These are phyloP conservation scores for Zea mays DNA, from an alignment of 176 grass and related monocot genomes.

Conservation along the genomic window DNA sequence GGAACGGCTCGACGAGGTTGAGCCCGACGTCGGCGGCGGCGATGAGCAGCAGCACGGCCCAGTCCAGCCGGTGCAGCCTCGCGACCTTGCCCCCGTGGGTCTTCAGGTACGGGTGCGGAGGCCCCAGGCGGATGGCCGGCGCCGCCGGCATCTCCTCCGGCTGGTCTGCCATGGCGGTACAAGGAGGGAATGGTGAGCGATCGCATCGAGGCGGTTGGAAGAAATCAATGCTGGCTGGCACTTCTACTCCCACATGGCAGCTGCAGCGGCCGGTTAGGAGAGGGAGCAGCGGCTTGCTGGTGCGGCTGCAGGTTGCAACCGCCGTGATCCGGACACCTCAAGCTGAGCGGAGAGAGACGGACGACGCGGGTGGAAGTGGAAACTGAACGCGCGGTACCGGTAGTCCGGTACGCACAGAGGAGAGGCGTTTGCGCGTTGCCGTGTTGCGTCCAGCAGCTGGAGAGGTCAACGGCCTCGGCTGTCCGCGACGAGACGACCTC, in stretches of 20 bases:
- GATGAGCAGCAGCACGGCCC: slow-evolving; percentile 58
- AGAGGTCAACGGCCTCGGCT: background rate
- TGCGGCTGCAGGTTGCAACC: background rate
- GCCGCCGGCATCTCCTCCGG: slow-evolving; percentile 21
- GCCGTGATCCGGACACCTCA: background rate
- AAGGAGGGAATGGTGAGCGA: no score
- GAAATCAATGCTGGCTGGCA: background rate
- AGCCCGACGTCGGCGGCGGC: slow-evolving; percentile 42
- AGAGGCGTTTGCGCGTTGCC: background rate
- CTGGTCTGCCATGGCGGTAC: background rate
- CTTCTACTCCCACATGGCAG: background rate
- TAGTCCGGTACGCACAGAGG: slow-evolving; percentile 30
- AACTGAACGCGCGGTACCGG: background rate
- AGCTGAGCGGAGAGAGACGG: background rate
- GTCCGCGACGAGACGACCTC: background rate
- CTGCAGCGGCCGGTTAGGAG: background rate
- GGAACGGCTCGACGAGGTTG: slow-evolving; percentile 71
- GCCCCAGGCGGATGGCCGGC: background rate
- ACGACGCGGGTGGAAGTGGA: background rate
- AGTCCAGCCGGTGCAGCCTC: slow-evolving; percentile 52
- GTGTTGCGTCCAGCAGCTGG: background rate
- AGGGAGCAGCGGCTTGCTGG: background rate
- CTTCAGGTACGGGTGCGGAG: slow-evolving; percentile 27
- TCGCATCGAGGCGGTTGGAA: background rate
- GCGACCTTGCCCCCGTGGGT: slow-evolving; percentile 44